phyloP scores from a whole-genome alignment of 1,284 basidiomycete genomes.

The Puccinia coronata region DNA sequence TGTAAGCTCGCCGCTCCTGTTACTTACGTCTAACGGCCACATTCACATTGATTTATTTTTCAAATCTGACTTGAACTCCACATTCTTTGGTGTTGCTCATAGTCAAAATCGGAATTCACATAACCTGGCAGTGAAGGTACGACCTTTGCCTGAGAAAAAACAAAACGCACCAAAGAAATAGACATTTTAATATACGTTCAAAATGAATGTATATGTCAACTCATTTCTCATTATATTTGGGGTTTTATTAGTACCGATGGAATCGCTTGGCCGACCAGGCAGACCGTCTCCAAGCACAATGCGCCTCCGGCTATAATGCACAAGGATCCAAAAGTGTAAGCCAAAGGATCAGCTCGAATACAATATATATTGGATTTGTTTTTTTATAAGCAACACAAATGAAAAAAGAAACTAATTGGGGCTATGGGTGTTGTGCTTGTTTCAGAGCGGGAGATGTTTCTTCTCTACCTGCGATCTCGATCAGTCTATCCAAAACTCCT shows the following conservation, averaged over 20 bases:
- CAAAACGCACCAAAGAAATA: not conserved
- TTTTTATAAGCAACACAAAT: not conserved
- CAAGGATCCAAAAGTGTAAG: not conserved
- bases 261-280: slow-evolving; percentile 16
- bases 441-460: slow-evolving; percentile 21
- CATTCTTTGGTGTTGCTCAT: not conserved
- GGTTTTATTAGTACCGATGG: slow-evolving; percentile 23
- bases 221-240: not conserved
- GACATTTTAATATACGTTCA: not conserved
- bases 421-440: not conserved
- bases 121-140: slow-evolving; percentile 33
- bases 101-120: not conserved
- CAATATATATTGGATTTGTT: not conserved
- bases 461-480: slow-evolving; percentile 14
- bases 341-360: too few relatives aligned
- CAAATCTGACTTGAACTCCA: not conserved
- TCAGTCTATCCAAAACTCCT: not conserved
- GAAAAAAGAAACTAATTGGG: too few relatives aligned
- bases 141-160: not conserved
- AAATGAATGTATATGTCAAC: too few relatives aligned
- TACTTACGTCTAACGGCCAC: not conserved
- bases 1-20: not conserved
- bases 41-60: not conserved
- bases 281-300: slow-evolving; percentile 23
- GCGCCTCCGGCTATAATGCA: not conserved